Percentiles rank a stretch among this genome's conserved stretches.
These are phyloP conservation scores for Alternaria angustiovoidea DNA, from an alignment of 2,329 filamentous ascomycete species.

Conservation along the genomic window DNA sequence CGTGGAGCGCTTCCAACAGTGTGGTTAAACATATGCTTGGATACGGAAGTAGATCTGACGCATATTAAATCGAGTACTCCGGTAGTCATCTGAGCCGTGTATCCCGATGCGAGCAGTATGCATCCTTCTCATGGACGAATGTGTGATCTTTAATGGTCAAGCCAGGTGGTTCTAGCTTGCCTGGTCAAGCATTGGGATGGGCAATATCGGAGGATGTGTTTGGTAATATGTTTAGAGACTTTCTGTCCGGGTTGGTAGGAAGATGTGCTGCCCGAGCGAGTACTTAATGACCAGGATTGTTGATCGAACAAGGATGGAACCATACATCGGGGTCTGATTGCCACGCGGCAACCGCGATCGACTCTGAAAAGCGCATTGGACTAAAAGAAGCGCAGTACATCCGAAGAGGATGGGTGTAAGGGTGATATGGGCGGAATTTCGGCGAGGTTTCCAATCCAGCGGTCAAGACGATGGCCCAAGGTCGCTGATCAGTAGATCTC, in stretches of 20 bases:
- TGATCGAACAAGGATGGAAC: background rate
- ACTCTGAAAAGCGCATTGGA: conserved; percentile 9
- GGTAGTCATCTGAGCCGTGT: conserved; percentile 23
- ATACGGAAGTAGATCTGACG: conserved; percentile 22
- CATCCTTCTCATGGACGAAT: background rate
- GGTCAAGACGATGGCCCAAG: conserved; percentile 16
- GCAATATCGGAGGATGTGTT: background rate
- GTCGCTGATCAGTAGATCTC: conserved; percentile 8
- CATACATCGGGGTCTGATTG: background rate
- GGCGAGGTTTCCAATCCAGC: conserved; percentile 22
- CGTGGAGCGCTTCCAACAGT: conserved; percentile 19
- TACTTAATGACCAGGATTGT: background rate
- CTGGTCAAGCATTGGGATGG: background rate
- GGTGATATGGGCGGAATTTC: conserved; percentile 23
- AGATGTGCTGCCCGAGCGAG: background rate
- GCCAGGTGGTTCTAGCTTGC: background rate
- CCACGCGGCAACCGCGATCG: background rate
- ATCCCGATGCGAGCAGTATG: conserved; percentile 1
- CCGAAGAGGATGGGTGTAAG: conserved; percentile 19
- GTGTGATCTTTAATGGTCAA: background rate
- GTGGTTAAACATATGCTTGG: conserved; percentile 22
- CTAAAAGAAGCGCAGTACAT: conserved; percentile 22
- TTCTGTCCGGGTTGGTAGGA: background rate
- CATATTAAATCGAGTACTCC: conserved; percentile 14
- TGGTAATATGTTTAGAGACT: background rate